Evolutionary conservation across 2,329 filamentous ascomycete genomes (phyloP).

Genomic region (Elsinoe necatrix): DNA sequence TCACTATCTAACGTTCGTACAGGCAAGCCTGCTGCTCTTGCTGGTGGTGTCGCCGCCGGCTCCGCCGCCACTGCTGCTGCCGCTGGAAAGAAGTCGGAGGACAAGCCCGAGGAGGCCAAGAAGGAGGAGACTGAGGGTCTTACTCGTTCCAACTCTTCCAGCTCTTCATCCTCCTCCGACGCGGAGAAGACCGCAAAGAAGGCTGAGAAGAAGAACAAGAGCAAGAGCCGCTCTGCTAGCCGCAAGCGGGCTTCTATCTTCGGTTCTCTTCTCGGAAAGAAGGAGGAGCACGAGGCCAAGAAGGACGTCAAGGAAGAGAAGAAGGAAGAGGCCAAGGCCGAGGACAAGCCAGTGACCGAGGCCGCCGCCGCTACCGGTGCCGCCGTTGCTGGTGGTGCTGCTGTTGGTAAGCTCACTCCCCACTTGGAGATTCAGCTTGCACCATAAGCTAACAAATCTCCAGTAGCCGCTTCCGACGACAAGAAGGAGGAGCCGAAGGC

Average conservation of each 20-base stretch:
- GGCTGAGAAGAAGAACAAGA: slow-evolving; percentile 35
- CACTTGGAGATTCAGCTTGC: slow-evolving; percentile 22
- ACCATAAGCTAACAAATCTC: not conserved
- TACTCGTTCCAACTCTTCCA: slow-evolving; percentile 32
- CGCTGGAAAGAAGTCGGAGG: slow-evolving; percentile 32
- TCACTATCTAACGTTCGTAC: slow-evolving; percentile 28
- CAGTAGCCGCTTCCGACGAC: slow-evolving; percentile 23
- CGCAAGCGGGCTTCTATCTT: slow-evolving; percentile 53
- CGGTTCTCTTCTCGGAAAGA: slow-evolving; percentile 52
- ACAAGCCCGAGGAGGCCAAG: slow-evolving; percentile 25
- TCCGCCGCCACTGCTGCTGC: slow-evolving; percentile 29
- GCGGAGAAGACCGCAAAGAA: slow-evolving; percentile 36
- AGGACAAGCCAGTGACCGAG: slow-evolving; percentile 29
- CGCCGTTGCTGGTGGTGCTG: slow-evolving; percentile 32
- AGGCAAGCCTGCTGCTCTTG: slow-evolving; percentile 35
- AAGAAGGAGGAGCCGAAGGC: slow-evolving; percentile 25
- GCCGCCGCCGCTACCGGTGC: slow-evolving; percentile 29
- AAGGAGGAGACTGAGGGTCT: slow-evolving; percentile 44
- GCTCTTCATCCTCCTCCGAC: slow-evolving; percentile 35
- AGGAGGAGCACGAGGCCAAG: slow-evolving; percentile 43
- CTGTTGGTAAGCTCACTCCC: slow-evolving; percentile 23
- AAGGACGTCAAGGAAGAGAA: slow-evolving; percentile 33
- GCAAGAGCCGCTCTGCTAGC: slow-evolving; percentile 54
- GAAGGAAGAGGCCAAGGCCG: slow-evolving; percentile 36
- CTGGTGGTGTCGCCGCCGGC: slow-evolving; percentile 22